Evolutionary conservation across 768 basidiomycete genomes (phyloP).

Genomic region (Xerocomellus dryophilus): DNA sequence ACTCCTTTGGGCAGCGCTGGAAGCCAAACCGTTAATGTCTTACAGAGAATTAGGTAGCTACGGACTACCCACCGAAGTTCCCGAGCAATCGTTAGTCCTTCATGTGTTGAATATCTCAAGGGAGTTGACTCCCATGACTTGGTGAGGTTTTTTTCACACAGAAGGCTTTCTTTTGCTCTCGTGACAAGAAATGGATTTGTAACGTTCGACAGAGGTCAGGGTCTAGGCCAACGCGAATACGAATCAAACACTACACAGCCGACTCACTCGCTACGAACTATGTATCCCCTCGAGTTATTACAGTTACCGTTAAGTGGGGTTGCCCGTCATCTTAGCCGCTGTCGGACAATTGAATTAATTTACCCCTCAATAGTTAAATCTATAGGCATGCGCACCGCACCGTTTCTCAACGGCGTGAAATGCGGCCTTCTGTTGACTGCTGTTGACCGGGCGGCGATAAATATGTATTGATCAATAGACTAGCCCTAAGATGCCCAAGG

Average conservation of each 20-base stretch:
- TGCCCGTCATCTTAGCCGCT: slow-evolving; percentile 11
- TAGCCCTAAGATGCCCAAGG: not conserved
- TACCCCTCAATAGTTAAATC: slow-evolving; percentile 28
- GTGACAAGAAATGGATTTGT: slow-evolving; percentile 7
- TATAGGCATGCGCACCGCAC: slow-evolving; percentile 1
- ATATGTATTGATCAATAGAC: slow-evolving; percentile 19
- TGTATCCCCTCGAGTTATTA: slow-evolving; percentile 6
- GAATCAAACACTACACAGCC: slow-evolving; percentile 10
- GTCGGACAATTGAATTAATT: slow-evolving; percentile 26
- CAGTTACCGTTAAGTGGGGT: slow-evolving; percentile 17
- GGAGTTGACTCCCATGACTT: not conserved
- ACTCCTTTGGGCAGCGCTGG: too few relatives aligned
- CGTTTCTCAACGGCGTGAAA: slow-evolving; percentile 14
- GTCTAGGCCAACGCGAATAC: slow-evolving; percentile 12
- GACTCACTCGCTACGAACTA: not conserved
- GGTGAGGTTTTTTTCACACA: slow-evolving; percentile 13
- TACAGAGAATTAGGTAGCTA: too few relatives aligned
- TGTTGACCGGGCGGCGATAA: slow-evolving; percentile 18
- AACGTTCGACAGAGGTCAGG: slow-evolving; percentile 8
- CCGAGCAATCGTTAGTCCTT: too few relatives aligned
- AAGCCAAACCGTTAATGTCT: too few relatives aligned
- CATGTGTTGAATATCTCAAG: too few relatives aligned
- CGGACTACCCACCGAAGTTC: too few relatives aligned
- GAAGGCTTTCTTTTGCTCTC: slow-evolving; percentile 5
- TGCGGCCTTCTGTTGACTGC: slow-evolving; percentile 14